Base-by-base conservation (phyloP, 805 yeast genomes). In the Schwanniomyces pseudopolymorphus region DNA sequence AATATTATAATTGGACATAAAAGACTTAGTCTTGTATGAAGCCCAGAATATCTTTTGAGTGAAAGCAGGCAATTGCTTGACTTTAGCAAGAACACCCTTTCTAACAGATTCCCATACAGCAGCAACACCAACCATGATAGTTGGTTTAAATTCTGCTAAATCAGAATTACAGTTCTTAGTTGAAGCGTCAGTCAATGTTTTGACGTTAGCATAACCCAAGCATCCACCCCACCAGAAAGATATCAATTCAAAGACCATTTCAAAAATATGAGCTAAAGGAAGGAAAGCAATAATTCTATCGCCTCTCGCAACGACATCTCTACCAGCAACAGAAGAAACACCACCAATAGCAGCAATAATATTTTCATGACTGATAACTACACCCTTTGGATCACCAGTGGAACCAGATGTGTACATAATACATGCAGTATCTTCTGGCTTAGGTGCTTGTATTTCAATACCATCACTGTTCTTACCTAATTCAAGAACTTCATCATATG, bases 51-150 rank as follows among this genome's bases (percentile, higher is more conserved):
- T 60, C 64, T 81, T 87, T 70, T 89, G 96, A 26, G 79, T 77
- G 20, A 84, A 56, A 13, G 81, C 58, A 14, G 96, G 86, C 58
- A 77, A 75, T 58, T 81, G 78, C 54, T 76, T 73, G 54, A 94
- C 80, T 71, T 91, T 90, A 45, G 80, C 80, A 48, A 89, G 50
- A 49, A 94, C 86, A 48, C 99, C 99, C 75, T 94, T 94, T 68
- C 91, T 86, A 50, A 94, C 89, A 33, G 86, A 78, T 75, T 94
- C 99, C 96, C 97, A 94, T 44, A 94, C 97, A 4, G 98, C 96
- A 14, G 97, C 97, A 47, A 94, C 99, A 68, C 97, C 99, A 54
- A 90, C 97, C 96, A 94, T 87, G 56, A 91, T 70, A 4, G 97
- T 87, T 48, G 99, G 99, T 66, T 83, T 78, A 70, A 90, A 87